Conservation (phyloP, 306 rosid species). For the Rubus parviflorus region DNA sequence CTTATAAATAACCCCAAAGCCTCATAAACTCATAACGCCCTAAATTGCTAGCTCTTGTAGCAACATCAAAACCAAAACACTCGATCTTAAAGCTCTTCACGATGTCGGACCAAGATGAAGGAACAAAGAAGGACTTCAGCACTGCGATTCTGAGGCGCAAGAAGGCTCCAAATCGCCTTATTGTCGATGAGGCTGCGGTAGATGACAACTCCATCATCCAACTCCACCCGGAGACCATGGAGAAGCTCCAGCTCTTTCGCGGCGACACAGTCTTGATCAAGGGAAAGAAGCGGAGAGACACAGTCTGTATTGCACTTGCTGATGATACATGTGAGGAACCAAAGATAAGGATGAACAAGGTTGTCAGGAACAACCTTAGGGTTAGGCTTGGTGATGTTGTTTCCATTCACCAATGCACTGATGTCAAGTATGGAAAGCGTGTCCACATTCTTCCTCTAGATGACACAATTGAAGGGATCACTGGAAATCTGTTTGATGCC, state of each 20-base stretch:
- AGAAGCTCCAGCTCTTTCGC: slow-evolving; percentile 64
- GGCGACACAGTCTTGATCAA: slow-evolving; percentile 73
- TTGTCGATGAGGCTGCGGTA: slow-evolving; percentile 68
- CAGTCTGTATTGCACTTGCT: slow-evolving; percentile 27
- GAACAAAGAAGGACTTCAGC: slow-evolving; percentile 59
- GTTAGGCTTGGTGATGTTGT: slow-evolving; percentile 37
- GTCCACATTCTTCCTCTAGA: slow-evolving; percentile 37
- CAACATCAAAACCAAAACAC: background rate
- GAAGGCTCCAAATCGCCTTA: slow-evolving; percentile 69
- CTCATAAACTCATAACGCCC: background rate
- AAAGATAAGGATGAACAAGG: slow-evolving; percentile 36
- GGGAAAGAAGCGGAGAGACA: slow-evolving; percentile 36
- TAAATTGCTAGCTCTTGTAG: background rate
- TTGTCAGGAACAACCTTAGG: slow-evolving; percentile 34
- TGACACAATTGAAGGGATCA: slow-evolving; percentile 36
- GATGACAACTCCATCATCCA: slow-evolving; percentile 72
- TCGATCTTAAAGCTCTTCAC: background rate
- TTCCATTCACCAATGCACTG: slow-evolving; percentile 33
- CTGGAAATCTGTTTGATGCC: no score
- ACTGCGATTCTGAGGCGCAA: slow-evolving; percentile 73
- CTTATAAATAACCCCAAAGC: background rate
- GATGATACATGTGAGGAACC: slow-evolving; percentile 30
- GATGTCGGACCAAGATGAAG: slow-evolving; percentile 26
- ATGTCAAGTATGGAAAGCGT: slow-evolving; percentile 30
- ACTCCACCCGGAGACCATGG: slow-evolving; percentile 64